phyloP scores from a whole-genome alignment of 768 basidiomycete genomes.

The Suillus tomentosus region DNA sequence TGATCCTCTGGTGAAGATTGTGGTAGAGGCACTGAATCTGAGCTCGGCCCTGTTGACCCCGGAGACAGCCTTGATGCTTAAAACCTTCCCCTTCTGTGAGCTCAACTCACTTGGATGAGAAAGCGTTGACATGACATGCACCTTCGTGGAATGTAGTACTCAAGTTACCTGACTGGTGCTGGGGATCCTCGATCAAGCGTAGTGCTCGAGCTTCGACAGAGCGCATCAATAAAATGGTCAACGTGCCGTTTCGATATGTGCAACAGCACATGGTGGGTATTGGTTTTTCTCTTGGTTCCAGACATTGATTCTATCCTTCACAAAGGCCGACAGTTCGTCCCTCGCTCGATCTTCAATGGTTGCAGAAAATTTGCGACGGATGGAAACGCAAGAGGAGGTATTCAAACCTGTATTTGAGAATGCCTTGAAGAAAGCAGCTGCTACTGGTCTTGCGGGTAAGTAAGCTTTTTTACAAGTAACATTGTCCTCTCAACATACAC shows the following conservation, averaged over 20 bases:
- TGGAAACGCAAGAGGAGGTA: constrained; percentile 19
- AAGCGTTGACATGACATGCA: background rate
- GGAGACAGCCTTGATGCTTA: constrained; percentile 3
- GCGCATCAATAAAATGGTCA: constrained; percentile 2
- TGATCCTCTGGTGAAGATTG: constrained; percentile 5
- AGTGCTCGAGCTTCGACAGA: constrained; percentile 3
- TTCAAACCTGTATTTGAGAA: constrained; percentile 10
- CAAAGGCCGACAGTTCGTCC: background rate
- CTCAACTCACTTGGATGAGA: background rate
- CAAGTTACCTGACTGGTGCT: constrained; percentile 16
- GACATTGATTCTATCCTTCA: background rate
- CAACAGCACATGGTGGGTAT: constrained; percentile 8
- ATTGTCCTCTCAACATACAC: background rate
- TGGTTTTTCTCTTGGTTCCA: background rate
- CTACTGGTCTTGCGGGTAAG: constrained; percentile 18
- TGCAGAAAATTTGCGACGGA: constrained; percentile 17
- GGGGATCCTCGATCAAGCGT: constrained; percentile 13
- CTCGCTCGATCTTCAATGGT: constrained; percentile 14
- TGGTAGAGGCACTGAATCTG: background rate
- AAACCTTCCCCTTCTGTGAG: constrained; percentile 11
- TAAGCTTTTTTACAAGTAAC: background rate
- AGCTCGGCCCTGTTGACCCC: background rate
- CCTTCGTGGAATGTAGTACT: constrained; percentile 8
- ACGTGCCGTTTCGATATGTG: constrained; percentile 12
- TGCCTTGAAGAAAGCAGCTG: constrained; percentile 16